Conservation (phyloP, 2,329 filamentous ascomycete genomes). For the Calonectria multiphialidica region DNA sequence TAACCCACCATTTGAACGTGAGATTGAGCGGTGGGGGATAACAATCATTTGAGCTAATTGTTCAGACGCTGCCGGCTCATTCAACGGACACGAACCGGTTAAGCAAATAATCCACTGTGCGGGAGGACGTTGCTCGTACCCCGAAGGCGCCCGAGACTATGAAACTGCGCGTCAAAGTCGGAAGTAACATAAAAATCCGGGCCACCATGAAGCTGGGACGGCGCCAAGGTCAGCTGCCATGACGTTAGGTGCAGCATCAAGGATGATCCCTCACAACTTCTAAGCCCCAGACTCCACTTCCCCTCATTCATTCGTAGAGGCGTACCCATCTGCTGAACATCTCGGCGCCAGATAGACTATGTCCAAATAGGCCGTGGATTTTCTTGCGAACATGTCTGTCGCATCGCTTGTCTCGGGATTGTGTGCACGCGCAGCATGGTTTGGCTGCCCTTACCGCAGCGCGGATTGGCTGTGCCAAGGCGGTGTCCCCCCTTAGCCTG, state of each 20-base stretch:
- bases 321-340: constrained; percentile 8
- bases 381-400: constrained; percentile 15
- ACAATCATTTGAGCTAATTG: background rate
- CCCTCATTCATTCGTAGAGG: constrained; percentile 34
- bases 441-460: background rate
- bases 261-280: constrained; percentile 31
- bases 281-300: constrained; percentile 41
- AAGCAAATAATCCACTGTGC: background rate
- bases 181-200: constrained; percentile 9
- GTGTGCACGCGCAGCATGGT: background rate
- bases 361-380: constrained; percentile 23
- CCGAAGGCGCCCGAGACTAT: background rate
- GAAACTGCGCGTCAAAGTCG: background rate
- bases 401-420: constrained; percentile 21
- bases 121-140: background rate
- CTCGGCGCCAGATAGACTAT: background rate
- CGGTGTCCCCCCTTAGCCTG: constrained; percentile 1
- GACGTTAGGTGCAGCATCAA: constrained; percentile 34
- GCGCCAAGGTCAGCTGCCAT: constrained; percentile 29
- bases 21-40: background rate
- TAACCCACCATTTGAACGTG: background rate
- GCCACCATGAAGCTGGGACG: constrained; percentile 11
- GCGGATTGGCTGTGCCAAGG: constrained; percentile 14
- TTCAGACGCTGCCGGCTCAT: background rate
- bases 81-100: background rate